These are phyloP conservation scores for Dipteronia dyeriana DNA, from an alignment of 345 rosid genomes.

Conservation along the genomic window DNA sequence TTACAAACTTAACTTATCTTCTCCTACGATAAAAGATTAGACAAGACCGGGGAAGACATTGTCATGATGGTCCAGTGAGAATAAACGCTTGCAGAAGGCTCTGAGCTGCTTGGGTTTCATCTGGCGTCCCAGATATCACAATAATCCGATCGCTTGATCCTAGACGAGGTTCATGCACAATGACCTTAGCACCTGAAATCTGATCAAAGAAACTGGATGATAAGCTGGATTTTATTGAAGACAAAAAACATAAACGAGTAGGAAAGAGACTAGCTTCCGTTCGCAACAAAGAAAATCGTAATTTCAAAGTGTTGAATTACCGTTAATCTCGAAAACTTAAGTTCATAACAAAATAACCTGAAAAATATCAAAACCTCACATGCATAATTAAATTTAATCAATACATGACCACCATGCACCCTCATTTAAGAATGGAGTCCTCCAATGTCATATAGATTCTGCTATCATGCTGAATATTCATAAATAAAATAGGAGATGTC, in stretches of 20 bases:
- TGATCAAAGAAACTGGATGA: constrained; percentile 46
- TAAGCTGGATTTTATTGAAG: constrained; percentile 28
- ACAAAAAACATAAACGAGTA: neutral
- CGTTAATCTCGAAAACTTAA: neutral
- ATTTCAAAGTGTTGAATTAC: neutral
- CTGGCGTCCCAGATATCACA: constrained; percentile 94
- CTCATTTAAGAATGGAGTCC: neutral
- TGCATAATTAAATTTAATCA: neutral
- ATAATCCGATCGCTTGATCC: constrained; percentile 81
- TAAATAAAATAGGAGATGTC: neutral
- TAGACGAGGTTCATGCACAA: constrained; percentile 70
- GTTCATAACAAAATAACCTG: neutral
- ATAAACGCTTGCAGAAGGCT: constrained; percentile 95
- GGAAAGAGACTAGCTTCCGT: neutral
- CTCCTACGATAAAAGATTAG: neutral
- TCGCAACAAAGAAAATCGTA: neutral
- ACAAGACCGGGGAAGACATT: neutral
- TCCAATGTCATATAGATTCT: neutral
- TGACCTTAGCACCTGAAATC: constrained; percentile 97
- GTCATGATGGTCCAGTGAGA: constrained; percentile 61
- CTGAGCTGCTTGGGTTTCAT: constrained; percentile 94
- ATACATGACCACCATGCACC: neutral
- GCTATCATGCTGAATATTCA: neutral
- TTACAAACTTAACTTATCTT: neutral
- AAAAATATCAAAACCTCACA: neutral